These are phyloP conservation scores for Nelumbo lutea DNA, from an alignment of 164 flowering plant genomes.

Conservation along the genomic window DNA sequence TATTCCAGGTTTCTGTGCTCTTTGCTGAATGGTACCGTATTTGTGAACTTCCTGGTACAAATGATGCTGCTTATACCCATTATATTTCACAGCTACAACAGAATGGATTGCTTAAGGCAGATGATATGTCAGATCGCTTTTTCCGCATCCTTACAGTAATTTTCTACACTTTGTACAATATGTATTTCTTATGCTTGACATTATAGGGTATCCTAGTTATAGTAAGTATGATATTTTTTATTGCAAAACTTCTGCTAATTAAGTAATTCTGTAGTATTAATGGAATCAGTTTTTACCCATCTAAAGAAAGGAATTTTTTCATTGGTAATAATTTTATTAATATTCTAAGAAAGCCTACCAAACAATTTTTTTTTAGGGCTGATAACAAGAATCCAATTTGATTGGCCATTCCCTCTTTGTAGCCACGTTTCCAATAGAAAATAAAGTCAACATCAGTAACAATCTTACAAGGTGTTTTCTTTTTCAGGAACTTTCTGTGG, in stretches of 20 bases:
- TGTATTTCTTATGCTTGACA: no score
- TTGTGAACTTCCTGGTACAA: slow-evolving; percentile 67
- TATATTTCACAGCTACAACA: slow-evolving; percentile 67
- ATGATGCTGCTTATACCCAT: slow-evolving; percentile 56
- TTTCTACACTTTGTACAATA: not conserved
- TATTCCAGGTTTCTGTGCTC: slow-evolving; percentile 54
- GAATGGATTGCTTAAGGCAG: slow-evolving; percentile 78
- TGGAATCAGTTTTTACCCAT: no score
- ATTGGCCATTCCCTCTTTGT: not conserved
- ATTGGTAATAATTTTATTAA: no score
- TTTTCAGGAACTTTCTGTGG: slow-evolving; percentile 77
- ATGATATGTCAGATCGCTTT: slow-evolving; percentile 79
- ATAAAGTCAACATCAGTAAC: not conserved
- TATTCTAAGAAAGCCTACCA: no score
- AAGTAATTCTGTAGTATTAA: no score
- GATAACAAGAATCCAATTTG: no score
- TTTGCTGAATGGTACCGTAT: slow-evolving; percentile 76
- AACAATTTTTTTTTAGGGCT: no score
- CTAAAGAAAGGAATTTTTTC: no score
- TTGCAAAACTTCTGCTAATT: no score
- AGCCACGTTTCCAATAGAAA: not conserved
- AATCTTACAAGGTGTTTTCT: not conserved
- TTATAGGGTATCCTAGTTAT: no score
- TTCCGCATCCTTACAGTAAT: slow-evolving; percentile 68
- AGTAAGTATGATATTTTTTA: no score